These are phyloP conservation scores for Sechiopsis laciniata DNA, from an alignment of 306 rosid genomes.

Conservation along the genomic window DNA sequence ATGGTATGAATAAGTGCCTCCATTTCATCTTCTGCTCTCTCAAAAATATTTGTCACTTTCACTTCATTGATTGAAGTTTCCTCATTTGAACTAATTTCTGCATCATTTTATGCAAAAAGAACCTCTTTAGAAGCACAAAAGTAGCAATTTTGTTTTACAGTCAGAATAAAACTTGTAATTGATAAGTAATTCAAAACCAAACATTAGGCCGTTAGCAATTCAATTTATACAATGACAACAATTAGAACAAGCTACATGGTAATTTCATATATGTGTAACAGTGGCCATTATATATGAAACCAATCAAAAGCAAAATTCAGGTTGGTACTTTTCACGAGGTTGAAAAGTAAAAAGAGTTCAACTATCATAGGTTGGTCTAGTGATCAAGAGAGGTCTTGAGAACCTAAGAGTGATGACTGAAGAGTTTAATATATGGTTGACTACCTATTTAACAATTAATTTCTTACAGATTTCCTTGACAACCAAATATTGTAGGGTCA, in stretches of 20 bases:
- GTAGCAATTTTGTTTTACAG: not conserved
- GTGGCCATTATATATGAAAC: slow-evolving; percentile 2
- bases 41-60: slow-evolving; percentile 18
- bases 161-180: not conserved
- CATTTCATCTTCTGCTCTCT: slow-evolving; percentile 23
- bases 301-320: slow-evolving; percentile 6
- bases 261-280: not conserved
- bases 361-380: no score
- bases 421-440: no score
- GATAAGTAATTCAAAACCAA: not conserved
- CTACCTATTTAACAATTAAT: no score
- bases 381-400: no score
- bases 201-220: not conserved
- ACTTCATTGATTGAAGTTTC: slow-evolving; percentile 15
- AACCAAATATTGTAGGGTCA: no score
- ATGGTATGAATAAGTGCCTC: slow-evolving; percentile 24
- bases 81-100: slow-evolving; percentile 3
- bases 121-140: not conserved
- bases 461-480: no score
- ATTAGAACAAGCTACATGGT: not conserved
- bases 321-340: not conserved
- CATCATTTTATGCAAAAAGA: not conserved
- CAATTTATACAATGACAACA: not conserved
- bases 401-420: no score
- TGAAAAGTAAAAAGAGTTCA: not conserved